A percentile compares a stretch with the other conserved stretches of the same genome.
phyloP scores from a whole-genome alignment of 163 green algal species.

The Scenedesmus sp. region DNA sequence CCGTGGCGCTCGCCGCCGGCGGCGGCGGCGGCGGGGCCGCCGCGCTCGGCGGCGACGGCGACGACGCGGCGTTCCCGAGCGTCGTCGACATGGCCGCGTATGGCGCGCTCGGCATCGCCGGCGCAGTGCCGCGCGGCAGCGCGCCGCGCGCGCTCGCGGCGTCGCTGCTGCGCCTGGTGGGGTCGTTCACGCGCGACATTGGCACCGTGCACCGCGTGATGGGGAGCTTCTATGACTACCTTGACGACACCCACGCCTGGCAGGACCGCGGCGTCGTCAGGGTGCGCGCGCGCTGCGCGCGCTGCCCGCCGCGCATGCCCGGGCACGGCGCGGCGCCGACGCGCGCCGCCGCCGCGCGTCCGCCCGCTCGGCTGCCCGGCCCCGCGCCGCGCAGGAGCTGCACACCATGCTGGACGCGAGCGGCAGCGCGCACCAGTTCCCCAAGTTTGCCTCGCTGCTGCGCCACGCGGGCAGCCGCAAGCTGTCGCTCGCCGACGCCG shows the following conservation, averaged over 20 bases:
- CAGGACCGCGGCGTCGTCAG: conserved; percentile 29
- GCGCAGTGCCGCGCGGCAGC: neutral
- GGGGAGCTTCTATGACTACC: conserved; percentile 38
- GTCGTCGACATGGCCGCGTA: neutral
- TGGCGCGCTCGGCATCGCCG: neutral
- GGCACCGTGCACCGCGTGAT: conserved; percentile 35
- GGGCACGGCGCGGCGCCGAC: too few species aligned
- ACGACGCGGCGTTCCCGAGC: too few species aligned
- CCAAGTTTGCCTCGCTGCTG: conserved; percentile 41
- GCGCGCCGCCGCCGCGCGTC: too few species aligned
- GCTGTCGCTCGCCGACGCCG: conserved; percentile 15
- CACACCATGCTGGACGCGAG: conserved; percentile 2
- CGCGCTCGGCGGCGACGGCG: too few species aligned
- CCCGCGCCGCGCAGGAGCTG: conserved; percentile 20
- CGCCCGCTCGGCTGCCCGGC: too few species aligned
- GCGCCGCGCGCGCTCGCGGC: conserved; percentile 3
- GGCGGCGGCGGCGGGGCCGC: too few species aligned
- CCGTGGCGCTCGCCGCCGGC: too few species aligned
- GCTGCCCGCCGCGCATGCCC: neutral
- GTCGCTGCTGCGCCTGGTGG: conserved; percentile 35
- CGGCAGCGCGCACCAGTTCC: conserved; percentile 34
- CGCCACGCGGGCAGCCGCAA: conserved; percentile 25
- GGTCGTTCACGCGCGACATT: conserved; percentile 41
- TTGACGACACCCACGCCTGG: conserved; percentile 35
- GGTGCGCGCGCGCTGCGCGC: neutral